Percentiles rank a stretch among this genome's conserved stretches.
Evolutionary conservation across 305 asterid species (phyloP).

Genomic region (Fraxinus latifolia): DNA sequence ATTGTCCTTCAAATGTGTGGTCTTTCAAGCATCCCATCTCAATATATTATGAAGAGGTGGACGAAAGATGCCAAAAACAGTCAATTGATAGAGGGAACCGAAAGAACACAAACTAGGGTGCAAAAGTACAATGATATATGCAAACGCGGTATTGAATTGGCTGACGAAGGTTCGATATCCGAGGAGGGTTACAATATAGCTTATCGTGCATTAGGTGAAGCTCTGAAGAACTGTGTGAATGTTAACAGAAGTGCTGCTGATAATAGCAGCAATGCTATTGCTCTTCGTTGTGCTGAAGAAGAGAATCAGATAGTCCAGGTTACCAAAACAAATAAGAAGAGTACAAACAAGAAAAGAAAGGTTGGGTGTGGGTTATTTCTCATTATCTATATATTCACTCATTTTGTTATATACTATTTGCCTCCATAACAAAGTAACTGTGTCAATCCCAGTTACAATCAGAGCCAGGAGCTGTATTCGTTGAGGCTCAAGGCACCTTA

Average conservation of each 20-base stretch:
- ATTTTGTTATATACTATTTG: not conserved
- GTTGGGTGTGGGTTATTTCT: not conserved
- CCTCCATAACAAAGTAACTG: not conserved
- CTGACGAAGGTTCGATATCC: not conserved
- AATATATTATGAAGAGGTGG: not conserved
- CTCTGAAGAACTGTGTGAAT: not conserved
- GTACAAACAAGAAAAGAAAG: not conserved
- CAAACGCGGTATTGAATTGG: not conserved
- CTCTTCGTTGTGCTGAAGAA: not conserved
- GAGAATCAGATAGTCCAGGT: not conserved
- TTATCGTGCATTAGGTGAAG: not conserved
- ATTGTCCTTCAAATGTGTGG: not conserved
- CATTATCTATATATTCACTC: not conserved
- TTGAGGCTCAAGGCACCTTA: constrained; percentile 55
- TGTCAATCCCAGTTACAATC: not conserved
- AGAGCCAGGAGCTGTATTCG: constrained; percentile 30
- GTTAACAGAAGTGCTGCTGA: not conserved
- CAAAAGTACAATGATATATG: not conserved
- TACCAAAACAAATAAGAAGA: not conserved
- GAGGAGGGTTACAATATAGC: not conserved
- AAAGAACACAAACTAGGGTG: not conserved
- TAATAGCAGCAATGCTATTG: not conserved
- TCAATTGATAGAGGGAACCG: not conserved
- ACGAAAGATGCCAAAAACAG: not conserved
- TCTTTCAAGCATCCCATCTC: not conserved